Evolutionary conservation across 345 rosid genomes (phyloP).

Genomic region (Nasturtium officinale): DNA sequence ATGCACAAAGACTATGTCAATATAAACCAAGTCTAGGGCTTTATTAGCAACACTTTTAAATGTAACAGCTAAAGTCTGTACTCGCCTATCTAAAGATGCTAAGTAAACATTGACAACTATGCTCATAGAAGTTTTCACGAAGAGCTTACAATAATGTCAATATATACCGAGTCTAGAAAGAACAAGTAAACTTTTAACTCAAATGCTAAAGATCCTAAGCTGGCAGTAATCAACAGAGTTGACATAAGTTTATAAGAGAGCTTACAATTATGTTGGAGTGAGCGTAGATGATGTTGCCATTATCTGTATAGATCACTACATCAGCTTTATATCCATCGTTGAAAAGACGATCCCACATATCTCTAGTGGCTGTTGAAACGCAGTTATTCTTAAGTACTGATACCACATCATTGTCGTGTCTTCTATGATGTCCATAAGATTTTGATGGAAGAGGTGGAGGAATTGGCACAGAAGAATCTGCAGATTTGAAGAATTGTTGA

Average conservation of each 20-base stretch:
- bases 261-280: slow-evolving; percentile 78
- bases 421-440: slow-evolving; percentile 28
- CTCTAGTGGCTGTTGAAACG: slow-evolving; percentile 48
- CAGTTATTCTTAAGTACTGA: slow-evolving; percentile 34
- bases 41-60: no score
- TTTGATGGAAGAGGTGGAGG: slow-evolving; percentile 54
- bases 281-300: slow-evolving; percentile 60
- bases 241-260: not conserved
- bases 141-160: not conserved
- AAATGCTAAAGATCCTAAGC: not conserved
- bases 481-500: slow-evolving; percentile 26
- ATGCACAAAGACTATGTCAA: slow-evolving; percentile 9
- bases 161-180: not conserved
- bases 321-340: slow-evolving; percentile 75
- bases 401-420: slow-evolving; percentile 12
- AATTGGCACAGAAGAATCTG: slow-evolving; percentile 58
- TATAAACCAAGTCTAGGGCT: no score
- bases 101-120: no score
- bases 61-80: no score
- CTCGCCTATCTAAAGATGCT: no score
- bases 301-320: slow-evolving; percentile 55
- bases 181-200: no score
- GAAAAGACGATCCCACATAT: slow-evolving; percentile 77
- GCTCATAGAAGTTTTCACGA: no score
- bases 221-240: not conserved